These are phyloP conservation scores for Fonsecaea pugnacius DNA, from an alignment of 2,329 filamentous ascomycete species.

Conservation along the genomic window DNA sequence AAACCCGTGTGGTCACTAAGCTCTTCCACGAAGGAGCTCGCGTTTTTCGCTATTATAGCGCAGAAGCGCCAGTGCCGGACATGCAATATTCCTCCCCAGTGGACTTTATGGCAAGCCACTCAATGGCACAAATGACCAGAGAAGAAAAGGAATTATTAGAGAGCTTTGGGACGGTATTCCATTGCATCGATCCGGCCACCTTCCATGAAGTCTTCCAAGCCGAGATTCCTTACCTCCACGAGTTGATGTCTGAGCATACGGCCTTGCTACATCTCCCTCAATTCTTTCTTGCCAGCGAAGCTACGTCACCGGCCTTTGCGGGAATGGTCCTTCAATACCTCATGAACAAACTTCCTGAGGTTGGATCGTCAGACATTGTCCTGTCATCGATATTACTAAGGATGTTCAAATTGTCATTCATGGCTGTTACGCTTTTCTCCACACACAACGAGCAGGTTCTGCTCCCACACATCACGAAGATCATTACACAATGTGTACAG, in stretches of 20 bases:
- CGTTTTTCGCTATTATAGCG: constrained; percentile 95
- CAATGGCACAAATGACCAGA: constrained; percentile 89
- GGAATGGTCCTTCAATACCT: constrained; percentile 97
- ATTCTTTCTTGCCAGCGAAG: constrained; percentile 98
- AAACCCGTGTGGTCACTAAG: constrained; percentile 94
- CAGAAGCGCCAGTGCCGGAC: constrained; percentile 76
- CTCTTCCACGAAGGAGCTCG: constrained; percentile 95
- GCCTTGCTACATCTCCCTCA: constrained; percentile 93
- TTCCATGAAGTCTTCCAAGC: constrained; percentile 99
- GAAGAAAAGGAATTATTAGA: constrained; percentile 98
- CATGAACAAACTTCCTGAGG: constrained; percentile 94
- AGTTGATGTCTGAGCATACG: constrained; percentile 97
- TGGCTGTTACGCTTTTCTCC: constrained; percentile 97
- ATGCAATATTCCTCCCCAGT: constrained; percentile 78
- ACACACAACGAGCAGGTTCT: constrained; percentile 94
- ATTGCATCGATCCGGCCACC: constrained; percentile 95
- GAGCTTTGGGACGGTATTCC: constrained; percentile 97
- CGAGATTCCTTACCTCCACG: constrained; percentile 94
- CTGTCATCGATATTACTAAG: constrained; percentile 91
- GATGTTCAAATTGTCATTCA: constrained; percentile 97
- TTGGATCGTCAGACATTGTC: constrained; percentile 87
- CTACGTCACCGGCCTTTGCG: constrained; percentile 94
- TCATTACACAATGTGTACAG: constrained; percentile 96
- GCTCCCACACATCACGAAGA: constrained; percentile 92
- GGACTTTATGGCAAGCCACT: constrained; percentile 91